phyloP scores from a whole-genome alignment of 495 filamentous ascomycete genomes.

The Pyronema domesticum region DNA sequence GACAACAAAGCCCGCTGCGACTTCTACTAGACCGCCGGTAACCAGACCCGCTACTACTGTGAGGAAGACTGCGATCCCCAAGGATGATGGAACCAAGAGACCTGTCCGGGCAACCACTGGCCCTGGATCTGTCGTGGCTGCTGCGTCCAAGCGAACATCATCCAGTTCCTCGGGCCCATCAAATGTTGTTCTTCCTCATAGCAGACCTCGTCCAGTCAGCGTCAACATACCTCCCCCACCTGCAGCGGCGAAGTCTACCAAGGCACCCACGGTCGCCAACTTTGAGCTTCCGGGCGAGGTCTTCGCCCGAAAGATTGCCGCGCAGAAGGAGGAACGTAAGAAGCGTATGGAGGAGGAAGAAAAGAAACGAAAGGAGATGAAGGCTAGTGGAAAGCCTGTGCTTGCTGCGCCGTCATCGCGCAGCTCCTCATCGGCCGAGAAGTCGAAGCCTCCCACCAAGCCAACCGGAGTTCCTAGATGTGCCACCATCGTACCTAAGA shows the following conservation, averaged over 20 bases:
- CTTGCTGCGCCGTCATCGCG: too few species aligned
- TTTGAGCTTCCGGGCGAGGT: conserved; percentile 62
- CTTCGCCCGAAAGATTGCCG: conserved; percentile 48
- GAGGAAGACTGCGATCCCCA: not conserved
- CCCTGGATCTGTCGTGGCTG: not conserved
- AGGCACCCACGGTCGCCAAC: conserved; percentile 40
- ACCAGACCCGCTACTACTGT: not conserved
- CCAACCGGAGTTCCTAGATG: too few species aligned
- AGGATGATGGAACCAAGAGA: not conserved
- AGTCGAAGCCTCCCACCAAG: too few species aligned
- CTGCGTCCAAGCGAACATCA: not conserved
- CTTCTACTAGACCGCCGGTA: not conserved
- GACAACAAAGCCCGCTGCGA: not conserved
- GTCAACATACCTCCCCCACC: conserved; percentile 10
- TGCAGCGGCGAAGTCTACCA: conserved; percentile 35
- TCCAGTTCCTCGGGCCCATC: not conserved
- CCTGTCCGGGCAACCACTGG: not conserved
- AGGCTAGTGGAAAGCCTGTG: not conserved
- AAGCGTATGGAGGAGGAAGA: conserved; percentile 43
- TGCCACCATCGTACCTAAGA: too few species aligned
- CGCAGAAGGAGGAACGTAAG: conserved; percentile 45
- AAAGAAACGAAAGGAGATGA: conserved; percentile 8
- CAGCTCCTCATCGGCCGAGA: too few species aligned
- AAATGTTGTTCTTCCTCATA: not conserved
- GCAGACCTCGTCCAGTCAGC: conserved; percentile 1